Evolutionary conservation across 2,329 filamentous ascomycete genomes (phyloP).

Genomic region (Cordyceps javanica): DNA sequence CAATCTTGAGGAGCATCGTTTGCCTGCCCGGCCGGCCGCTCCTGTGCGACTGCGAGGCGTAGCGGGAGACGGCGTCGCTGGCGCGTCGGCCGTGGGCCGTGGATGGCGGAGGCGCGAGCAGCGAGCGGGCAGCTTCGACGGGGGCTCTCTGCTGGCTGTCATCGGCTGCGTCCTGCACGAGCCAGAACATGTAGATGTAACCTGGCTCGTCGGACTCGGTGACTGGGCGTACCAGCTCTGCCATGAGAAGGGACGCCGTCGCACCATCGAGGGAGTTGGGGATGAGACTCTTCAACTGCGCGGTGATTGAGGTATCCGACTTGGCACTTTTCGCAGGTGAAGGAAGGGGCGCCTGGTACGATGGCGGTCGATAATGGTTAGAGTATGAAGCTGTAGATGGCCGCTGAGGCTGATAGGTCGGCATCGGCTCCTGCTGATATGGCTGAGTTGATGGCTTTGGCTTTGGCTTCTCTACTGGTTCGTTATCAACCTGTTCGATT

Average conservation of each 20-base stretch:
- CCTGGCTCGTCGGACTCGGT: conserved; percentile 68
- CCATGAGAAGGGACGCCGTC: conserved; percentile 62
- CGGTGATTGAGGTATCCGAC: conserved; percentile 27
- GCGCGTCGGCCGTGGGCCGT: conserved; percentile 41
- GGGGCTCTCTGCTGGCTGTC: conserved; percentile 38
- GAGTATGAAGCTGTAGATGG: conserved; percentile 19
- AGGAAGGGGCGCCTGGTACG: conserved; percentile 17
- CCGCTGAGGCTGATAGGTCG: conserved; percentile 15
- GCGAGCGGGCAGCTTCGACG: conserved; percentile 51
- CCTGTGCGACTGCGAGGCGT: conserved; percentile 28
- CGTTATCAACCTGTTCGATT: conserved; percentile 35
- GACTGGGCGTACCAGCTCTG: conserved; percentile 67
- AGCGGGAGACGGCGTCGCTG: conserved; percentile 50
- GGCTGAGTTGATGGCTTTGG: conserved; percentile 10
- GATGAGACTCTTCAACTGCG: conserved; percentile 48
- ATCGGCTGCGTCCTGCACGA: conserved; percentile 55
- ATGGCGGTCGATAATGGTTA: conserved; percentile 15
- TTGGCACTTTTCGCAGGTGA: conserved; percentile 26
- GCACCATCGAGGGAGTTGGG: conserved; percentile 60
- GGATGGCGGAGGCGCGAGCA: conserved; percentile 46
- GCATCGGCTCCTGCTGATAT: conserved; percentile 19
- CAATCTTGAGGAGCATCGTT: conserved; percentile 63
- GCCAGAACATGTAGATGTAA: conserved; percentile 99
- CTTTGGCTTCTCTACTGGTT: conserved; percentile 11
- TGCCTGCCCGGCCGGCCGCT: conserved; percentile 18